These are phyloP conservation scores for Fusarium mangiferae DNA, from an alignment of 2,329 filamentous ascomycete genomes.

Conservation along the genomic window DNA sequence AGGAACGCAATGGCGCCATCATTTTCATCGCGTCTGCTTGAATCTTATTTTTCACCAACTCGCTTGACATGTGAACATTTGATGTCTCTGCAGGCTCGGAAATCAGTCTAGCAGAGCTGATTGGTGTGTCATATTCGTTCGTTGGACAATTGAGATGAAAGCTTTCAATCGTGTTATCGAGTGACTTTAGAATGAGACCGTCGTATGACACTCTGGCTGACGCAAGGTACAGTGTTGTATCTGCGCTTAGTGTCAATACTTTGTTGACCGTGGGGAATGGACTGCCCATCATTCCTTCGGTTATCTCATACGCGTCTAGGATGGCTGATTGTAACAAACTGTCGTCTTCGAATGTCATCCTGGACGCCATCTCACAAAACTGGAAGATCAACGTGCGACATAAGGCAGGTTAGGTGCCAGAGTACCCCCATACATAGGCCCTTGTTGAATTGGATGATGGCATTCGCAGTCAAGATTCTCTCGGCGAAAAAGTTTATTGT, in stretches of 20 bases:
- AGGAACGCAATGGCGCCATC: not conserved
- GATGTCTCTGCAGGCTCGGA: not conserved
- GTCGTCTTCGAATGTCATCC: not conserved
- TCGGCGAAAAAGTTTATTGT: not conserved
- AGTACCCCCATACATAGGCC: not conserved
- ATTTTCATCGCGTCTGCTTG: not conserved
- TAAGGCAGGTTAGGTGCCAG: not conserved
- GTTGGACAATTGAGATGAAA: not conserved
- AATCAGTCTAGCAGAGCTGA: not conserved
- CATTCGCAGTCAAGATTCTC: not conserved
- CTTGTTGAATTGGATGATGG: not conserved
- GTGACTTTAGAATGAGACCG: not conserved
- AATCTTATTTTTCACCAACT: not conserved
- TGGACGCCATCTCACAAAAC: not conserved
- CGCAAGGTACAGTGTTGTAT: not conserved
- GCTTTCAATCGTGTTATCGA: not conserved
- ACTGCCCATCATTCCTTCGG: not conserved
- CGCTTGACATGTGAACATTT: not conserved
- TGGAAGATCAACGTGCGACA: not conserved
- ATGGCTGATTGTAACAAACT: not conserved
- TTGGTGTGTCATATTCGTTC: not conserved
- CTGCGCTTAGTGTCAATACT: not conserved
- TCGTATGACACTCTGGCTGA: not conserved
- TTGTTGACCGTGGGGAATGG: not conserved
- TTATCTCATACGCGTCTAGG: not conserved